Evolutionary conservation across 2,329 filamentous ascomycete genomes (phyloP), one percentile per base, ranked within the genome.

Genomic region (Colletotrichum tropicale): DNA sequence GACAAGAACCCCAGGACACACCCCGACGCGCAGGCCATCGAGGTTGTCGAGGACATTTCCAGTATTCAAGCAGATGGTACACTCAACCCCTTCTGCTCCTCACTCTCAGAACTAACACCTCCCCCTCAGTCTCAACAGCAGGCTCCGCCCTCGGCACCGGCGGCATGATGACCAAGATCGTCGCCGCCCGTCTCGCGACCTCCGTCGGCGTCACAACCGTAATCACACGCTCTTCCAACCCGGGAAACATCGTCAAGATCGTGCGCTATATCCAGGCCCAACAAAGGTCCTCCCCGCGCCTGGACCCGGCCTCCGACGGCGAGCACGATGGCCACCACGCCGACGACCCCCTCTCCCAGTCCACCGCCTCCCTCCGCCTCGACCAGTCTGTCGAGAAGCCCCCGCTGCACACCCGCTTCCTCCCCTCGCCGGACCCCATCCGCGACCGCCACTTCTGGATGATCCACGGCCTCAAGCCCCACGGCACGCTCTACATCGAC

Each of bases 401-500:
- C 3, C 94, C 96, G 2, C 87, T 98, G 6, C 97, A 99, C 85
- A 99, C 97, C 5, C 93, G 97, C 73, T 99, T 99, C 88, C 89
- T 98, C 15, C 95, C 96, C 1, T 95, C 95, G 12, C 88, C 91
- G 1, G 92, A 94, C 30, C 96, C 96, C 1, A 97, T 98, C 75
- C 93, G 95, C 72, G 97, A 98, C 83, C 94, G 96, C 77, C 96
- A 97, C 82, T 98, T 99, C 89, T 99, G 97, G 97, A 93, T 99
- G 65, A 90, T 98, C 0, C 95, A 99, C 85, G 97, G 96, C 12
- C 92, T 98, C 13, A 93, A 93, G 28, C 95, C 97, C 0, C 96
- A 98, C 81, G 97, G 97, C 16, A 98, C 94, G 3, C 83, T 99
- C 30, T 98, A 95, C 86, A 98, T 99, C 80, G 97, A 99, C 86